Base-by-base conservation (phyloP, 2,329 filamentous ascomycete genomes). In the Ambrosiella beaveri region DNA sequence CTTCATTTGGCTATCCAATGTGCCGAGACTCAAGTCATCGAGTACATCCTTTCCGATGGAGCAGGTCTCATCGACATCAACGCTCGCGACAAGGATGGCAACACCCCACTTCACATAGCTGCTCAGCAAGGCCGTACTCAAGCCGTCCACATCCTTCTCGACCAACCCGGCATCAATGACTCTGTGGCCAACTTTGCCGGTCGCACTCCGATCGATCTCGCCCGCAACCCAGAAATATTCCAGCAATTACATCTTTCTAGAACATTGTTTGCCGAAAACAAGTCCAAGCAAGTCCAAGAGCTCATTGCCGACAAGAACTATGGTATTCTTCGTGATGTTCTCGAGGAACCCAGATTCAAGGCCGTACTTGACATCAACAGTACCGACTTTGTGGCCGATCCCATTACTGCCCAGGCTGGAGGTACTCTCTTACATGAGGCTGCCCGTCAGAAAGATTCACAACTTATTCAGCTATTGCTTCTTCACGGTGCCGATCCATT, bases 401-500 rank as follows among this genome's bases (percentile, higher is more conserved):
- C 82, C 1, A 73, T 75, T 2, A 95, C 89, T 0, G 74, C 84
- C 1, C 83, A 94, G 64, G 78, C 82, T 6, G 93, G 93, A n/a
- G 94, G 93, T 9, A 96, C 89, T 0, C 73, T 98, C 7, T 75
- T 98, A 38, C 93, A 98, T 67, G 91, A 98, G 68, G 93, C 91
- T 0, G 90, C 93, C 6, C 82, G 89, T 64, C 88, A 85, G 68
- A 89, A 81, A 71, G 90, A 98, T 66, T 83, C 82, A 27, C 85
- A 86, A 64, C 78, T 98, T 19, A 95, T 95, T 60, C 87, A 97
- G 67, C 79, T 95, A 15, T 76, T 98, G 11, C 75, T 98, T 41
- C 81, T 97, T 56, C 94, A 97, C 66, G 93, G 93, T 9, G 93
- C 91, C 9, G 93, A 98, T 69, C 93, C 93, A 0, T 98, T 98